These are phyloP conservation scores for Dryadomyces sulphureus DNA, from an alignment of 2,329 filamentous ascomycete genomes.

Conservation along the genomic window DNA sequence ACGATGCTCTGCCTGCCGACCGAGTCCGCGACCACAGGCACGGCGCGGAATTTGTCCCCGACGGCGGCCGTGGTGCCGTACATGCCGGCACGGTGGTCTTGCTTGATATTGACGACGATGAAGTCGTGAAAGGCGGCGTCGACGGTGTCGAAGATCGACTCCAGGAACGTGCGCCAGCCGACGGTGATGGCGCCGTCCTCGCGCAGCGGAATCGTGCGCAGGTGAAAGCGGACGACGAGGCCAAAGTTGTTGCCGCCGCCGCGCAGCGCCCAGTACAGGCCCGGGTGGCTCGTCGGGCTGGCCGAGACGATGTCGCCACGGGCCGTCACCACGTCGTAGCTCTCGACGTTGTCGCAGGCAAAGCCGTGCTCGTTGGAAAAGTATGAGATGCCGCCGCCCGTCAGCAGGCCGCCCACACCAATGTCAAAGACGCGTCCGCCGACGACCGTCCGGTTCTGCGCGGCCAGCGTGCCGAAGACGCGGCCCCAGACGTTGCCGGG, in stretches of 20 bases:
- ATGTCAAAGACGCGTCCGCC: constrained; percentile 49
- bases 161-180: constrained; percentile 6
- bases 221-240: constrained; percentile 23
- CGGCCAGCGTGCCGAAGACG: constrained; percentile 33
- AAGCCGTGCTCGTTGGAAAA: constrained; percentile 39
- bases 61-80: not conserved
- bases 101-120: not conserved
- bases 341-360: constrained; percentile 25
- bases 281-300: constrained; percentile 23
- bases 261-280: constrained; percentile 25
- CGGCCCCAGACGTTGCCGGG: constrained; percentile 39
- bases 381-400: constrained; percentile 45
- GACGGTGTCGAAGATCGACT: constrained; percentile 9
- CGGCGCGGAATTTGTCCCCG: constrained; percentile 1
- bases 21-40: not conserved
- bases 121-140: constrained; percentile 9
- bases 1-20: not conserved
- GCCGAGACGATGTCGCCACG: constrained; percentile 21
- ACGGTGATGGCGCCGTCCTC: not conserved
- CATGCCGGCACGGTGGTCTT: not conserved
- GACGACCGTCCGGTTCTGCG: constrained; percentile 38
- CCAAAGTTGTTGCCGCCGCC: constrained; percentile 28
- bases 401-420: constrained; percentile 41
- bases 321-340: constrained; percentile 24
- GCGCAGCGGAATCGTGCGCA: not conserved